Conservation (phyloP, 495 filamentous ascomycete genomes). For the Aspergillus baeticus region DNA sequence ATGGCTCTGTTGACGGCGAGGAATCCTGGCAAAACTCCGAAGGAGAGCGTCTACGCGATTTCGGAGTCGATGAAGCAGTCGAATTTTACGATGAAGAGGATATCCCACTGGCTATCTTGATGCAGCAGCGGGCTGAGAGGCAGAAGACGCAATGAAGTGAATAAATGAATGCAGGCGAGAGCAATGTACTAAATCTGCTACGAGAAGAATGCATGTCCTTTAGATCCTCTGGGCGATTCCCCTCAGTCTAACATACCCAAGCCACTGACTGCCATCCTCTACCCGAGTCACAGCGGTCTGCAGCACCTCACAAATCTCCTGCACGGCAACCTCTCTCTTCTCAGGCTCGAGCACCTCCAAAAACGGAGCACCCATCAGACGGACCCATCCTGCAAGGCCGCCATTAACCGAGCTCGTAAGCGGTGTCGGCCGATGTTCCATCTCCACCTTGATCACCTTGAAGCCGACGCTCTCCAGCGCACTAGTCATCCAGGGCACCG, state of each 20-base stretch:
- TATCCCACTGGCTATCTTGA: conserved; percentile 61
- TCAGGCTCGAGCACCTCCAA: conserved; percentile 51
- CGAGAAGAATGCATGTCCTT: neutral
- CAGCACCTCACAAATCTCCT: conserved; percentile 57
- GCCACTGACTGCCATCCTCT: conserved; percentile 58
- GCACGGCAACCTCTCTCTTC: conserved; percentile 51
- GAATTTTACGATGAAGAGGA: conserved; percentile 82
- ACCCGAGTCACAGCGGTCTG: conserved; percentile 48
- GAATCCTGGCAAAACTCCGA: conserved; percentile 80
- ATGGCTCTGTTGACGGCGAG: conserved; percentile 47
- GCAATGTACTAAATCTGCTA: no score
- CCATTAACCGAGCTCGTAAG: conserved; percentile 51
- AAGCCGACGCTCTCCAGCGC: conserved; percentile 59
- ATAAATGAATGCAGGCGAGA: neutral
- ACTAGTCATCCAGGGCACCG: conserved; percentile 51
- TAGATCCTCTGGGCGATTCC: conserved; percentile 53
- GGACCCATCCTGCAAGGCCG: conserved; percentile 70
- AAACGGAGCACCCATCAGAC: conserved; percentile 60
- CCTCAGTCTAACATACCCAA: conserved; percentile 73
- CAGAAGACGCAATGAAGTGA: neutral
- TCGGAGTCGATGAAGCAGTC: conserved; percentile 82
- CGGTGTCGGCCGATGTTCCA: conserved; percentile 63
- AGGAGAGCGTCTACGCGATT: conserved; percentile 82
- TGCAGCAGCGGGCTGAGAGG: conserved; percentile 27
- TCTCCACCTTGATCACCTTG: conserved; percentile 57